Evolutionary conservation across 441 rosid genomes (phyloP).

Genomic region (Pelargonium fulgidum): DNA sequence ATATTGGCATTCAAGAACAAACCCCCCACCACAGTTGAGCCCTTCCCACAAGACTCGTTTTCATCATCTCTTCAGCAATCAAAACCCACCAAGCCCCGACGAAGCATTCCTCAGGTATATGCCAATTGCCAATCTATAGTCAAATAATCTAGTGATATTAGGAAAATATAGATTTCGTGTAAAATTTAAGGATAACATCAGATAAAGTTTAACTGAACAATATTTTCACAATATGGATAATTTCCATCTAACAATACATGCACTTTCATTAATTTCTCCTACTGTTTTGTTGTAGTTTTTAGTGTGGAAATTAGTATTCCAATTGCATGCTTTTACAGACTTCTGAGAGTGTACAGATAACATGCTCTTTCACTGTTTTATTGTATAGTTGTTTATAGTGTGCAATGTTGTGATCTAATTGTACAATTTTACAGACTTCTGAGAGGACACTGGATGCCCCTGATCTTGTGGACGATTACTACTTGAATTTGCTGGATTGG

Average conservation of each 20-base stretch:
- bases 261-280: no score
- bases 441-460: constrained; percentile 76
- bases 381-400: no score
- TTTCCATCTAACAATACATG: no score
- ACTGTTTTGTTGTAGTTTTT: no score
- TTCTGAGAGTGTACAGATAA: no score
- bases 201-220: background rate
- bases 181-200: background rate
- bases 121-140: background rate
- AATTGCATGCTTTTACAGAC: no score
- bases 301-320: no score
- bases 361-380: no score
- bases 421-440: constrained; percentile 34
- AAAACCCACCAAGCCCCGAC: constrained; percentile 37
- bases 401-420: no score
- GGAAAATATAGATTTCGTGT: background rate
- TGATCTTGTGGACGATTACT: constrained; percentile 59
- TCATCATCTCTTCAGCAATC: constrained; percentile 29
- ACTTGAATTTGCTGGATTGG: constrained; percentile 71
- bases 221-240: no score
- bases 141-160: background rate
- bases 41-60: constrained; percentile 25
- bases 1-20: constrained; percentile 67
- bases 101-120: constrained; percentile 57
- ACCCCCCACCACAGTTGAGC: constrained; percentile 40